phyloP scores from a whole-genome alignment of 2,329 filamentous ascomycete species.

The Cordyceps fumosorosea region DNA sequence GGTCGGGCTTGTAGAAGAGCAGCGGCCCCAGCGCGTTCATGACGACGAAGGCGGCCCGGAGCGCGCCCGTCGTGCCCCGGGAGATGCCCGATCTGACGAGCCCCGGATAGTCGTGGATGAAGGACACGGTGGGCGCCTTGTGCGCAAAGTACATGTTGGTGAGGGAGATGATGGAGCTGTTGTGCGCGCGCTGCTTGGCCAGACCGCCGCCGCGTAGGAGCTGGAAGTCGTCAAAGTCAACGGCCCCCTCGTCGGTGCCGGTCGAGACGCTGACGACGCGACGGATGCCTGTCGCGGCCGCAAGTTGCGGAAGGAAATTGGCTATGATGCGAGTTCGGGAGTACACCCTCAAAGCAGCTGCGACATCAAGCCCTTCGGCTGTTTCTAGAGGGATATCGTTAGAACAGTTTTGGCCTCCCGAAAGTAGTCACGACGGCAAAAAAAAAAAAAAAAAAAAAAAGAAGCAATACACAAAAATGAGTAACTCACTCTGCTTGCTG shows the following conservation, averaged over 20 bases:
- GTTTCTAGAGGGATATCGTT: constrained; percentile 38
- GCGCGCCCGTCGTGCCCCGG: no score
- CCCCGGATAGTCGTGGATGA: background rate
- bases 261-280: background rate
- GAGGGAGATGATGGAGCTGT: background rate
- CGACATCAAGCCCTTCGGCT: constrained; percentile 47
- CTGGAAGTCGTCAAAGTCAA: constrained; percentile 2
- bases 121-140: background rate
- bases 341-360: constrained; percentile 48
- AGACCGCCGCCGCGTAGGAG: background rate
- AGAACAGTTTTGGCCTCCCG: background rate
- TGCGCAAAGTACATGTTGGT: background rate
- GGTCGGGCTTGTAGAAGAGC: no score
- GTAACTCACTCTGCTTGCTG: constrained; percentile 20
- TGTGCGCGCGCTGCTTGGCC: background rate
- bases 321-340: constrained; percentile 49
- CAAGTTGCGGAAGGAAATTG: constrained; percentile 45
- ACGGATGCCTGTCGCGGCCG: background rate
- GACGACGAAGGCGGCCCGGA: no score
- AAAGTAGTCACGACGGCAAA: background rate
- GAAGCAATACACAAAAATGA: no score
- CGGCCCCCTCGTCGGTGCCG: background rate
- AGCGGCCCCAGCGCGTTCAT: no score
- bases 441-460: background rate
- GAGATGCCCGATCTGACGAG: no score